A percentile compares a stretch with the other conserved stretches of the same genome.
phyloP scores from a whole-genome alignment of 176 grass and related monocot species.

The Poa pratensis region DNA sequence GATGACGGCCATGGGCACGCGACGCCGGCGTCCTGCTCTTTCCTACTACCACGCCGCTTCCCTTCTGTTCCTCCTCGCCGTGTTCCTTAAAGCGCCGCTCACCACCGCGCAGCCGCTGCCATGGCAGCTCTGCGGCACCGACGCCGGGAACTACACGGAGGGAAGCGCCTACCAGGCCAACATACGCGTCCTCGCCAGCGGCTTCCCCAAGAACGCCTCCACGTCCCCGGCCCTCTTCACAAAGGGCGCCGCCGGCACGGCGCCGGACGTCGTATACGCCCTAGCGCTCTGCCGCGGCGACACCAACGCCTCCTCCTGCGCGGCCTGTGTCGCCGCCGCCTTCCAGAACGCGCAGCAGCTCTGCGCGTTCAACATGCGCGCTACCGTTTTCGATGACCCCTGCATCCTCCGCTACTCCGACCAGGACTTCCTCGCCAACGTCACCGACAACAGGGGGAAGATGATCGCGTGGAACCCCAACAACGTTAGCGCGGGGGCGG shows the following conservation, averaged over 20 bases:
- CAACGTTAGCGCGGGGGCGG: background rate
- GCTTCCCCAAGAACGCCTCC: background rate
- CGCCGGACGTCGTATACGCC: slow-evolving; percentile 33
- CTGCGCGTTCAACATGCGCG: background rate
- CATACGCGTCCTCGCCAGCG: background rate
- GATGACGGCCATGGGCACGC: no score
- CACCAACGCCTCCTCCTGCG: slow-evolving; percentile 11
- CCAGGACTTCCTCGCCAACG: slow-evolving; percentile 24
- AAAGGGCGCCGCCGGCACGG: background rate
- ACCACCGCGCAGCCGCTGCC: no score
- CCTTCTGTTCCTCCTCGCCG: background rate
- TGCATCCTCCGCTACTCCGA: slow-evolving; percentile 57
- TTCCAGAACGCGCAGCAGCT: background rate
- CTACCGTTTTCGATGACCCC: slow-evolving; percentile 37
- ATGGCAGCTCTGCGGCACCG: background rate
- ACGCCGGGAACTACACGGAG: background rate
- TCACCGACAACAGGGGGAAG: background rate
- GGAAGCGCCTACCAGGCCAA: background rate
- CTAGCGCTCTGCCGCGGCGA: slow-evolving; percentile 60
- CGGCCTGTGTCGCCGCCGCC: slow-evolving; percentile 23
- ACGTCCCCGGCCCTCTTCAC: slow-evolving; percentile 32
- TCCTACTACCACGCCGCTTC: background rate
- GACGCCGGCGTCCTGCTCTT: no score
- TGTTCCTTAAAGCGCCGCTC: no score
- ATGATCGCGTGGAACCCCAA: no score